Evolutionary conservation across 257 asterid genomes (phyloP).

Genomic region (Gentiana dahurica): DNA sequence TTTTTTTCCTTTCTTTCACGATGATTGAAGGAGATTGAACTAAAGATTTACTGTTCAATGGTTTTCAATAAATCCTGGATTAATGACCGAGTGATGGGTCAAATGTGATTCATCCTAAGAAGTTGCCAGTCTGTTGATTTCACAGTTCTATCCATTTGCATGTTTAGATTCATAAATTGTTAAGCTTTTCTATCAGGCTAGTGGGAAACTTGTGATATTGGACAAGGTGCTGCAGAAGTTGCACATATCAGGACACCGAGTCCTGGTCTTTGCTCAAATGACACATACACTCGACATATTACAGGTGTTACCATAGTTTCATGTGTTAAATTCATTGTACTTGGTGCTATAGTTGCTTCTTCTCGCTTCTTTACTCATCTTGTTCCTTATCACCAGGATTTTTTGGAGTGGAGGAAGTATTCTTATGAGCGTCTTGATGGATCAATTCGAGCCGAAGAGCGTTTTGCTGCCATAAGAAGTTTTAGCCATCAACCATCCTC

Average conservation of each 20-base stretch:
- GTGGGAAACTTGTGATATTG: constrained; percentile 76
- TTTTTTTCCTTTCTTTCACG: neutral
- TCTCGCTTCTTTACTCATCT: constrained; percentile 5
- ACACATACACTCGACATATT: constrained; percentile 87
- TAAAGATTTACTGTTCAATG: neutral
- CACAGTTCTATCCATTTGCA: too few species aligned
- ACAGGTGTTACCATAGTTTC: constrained; percentile 40
- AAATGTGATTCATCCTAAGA: neutral
- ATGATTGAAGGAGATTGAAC: neutral
- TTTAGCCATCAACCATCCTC: constrained; percentile 42
- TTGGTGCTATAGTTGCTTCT: neutral
- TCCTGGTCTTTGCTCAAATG: constrained; percentile 92
- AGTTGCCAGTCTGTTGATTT: neutral
- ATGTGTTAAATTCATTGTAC: neutral
- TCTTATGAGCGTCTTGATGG: constrained; percentile 98
- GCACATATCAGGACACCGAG: constrained; percentile 60
- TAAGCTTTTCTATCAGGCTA: constrained; percentile 44
- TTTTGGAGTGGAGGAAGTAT: constrained; percentile 66
- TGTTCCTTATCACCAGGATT: constrained; percentile 46
- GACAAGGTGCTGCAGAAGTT: constrained; percentile 73
- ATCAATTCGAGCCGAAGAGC: constrained; percentile 93
- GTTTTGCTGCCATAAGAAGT: constrained; percentile 89
- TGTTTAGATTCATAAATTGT: constrained; percentile 4
- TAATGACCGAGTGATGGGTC: neutral
- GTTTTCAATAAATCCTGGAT: neutral